A percentile compares a stretch with the other conserved stretches of the same genome.
Conservation (phyloP, 176 grass and related monocot genomes). For the Phoenix dactylifera region DNA sequence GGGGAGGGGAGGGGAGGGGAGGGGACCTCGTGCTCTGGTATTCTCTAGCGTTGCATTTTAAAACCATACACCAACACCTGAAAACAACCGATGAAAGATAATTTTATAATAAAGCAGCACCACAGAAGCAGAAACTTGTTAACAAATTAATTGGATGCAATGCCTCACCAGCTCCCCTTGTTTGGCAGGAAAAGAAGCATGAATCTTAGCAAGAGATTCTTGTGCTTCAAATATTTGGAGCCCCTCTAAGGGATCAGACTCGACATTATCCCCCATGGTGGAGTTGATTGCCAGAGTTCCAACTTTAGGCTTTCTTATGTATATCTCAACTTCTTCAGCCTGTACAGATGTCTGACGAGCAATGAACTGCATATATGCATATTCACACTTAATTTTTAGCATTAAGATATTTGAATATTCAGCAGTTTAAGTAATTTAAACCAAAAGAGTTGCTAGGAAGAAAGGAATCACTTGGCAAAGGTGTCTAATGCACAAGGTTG, state of each 20-base stretch:
- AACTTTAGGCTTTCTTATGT: conserved; percentile 21
- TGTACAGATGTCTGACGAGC: conserved; percentile 40
- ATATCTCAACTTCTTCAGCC: conserved; percentile 53
- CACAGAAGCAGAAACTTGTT: not conserved
- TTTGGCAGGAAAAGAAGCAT: conserved; percentile 1
- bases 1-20: not conserved
- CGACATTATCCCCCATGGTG: not conserved
- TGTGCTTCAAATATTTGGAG: conserved; percentile 4
- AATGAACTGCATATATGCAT: conserved; percentile 30
- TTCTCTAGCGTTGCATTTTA: conserved; percentile 22
- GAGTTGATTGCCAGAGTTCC: conserved; percentile 3
- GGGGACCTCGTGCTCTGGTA: not conserved
- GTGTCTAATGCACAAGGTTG: conserved; percentile 42
- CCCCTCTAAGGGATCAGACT: not conserved
- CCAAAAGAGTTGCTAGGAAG: conserved; percentile 1
- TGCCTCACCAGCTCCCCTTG: conserved; percentile 10
- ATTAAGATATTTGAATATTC: too few species aligned
- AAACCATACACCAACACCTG: conserved; percentile 35
- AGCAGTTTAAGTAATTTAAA: not conserved
- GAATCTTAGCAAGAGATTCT: conserved; percentile 5
- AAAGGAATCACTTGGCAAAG: conserved; percentile 47
- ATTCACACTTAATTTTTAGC: conserved; percentile 1
- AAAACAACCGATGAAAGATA: not conserved
- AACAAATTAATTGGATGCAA: not conserved
- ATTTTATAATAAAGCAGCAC: not conserved